Percentiles rank a stretch among this genome's conserved stretches.
These are phyloP conservation scores for Aspergillus baeticus DNA, from an alignment of 495 filamentous ascomycete genomes.

Conservation along the genomic window DNA sequence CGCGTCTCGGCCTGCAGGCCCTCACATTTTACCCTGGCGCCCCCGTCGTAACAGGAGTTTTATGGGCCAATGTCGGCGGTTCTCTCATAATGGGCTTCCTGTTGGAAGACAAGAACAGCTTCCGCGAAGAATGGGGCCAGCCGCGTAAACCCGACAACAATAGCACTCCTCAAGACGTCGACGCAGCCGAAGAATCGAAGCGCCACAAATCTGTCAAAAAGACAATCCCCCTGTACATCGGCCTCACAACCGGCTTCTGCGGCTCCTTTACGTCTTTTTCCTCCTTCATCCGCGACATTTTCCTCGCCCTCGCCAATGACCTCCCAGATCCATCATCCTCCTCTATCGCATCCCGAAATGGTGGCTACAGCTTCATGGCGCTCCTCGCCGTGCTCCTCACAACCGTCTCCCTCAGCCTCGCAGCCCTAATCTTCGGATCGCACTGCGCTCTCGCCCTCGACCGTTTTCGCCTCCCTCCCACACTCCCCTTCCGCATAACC, in stretches of 20 bases:
- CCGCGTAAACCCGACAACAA: background rate
- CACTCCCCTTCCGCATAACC: slow-evolving; percentile 54
- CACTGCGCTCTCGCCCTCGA: slow-evolving; percentile 71
- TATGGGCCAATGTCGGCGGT: slow-evolving; percentile 93
- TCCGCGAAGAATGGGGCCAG: slow-evolving; percentile 62
- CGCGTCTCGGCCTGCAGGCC: slow-evolving; percentile 77
- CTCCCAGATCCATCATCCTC: slow-evolving; percentile 49
- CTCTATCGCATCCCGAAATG: slow-evolving; percentile 50
- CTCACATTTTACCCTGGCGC: slow-evolving; percentile 79
- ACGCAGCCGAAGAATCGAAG: slow-evolving; percentile 33
- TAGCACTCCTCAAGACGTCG: background rate
- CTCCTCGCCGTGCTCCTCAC: slow-evolving; percentile 66
- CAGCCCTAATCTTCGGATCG: slow-evolving; percentile 68
- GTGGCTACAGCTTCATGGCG: slow-evolving; percentile 81
- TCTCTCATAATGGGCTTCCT: slow-evolving; percentile 85
- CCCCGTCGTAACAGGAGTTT: slow-evolving; percentile 67
- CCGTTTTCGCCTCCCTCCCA: slow-evolving; percentile 53
- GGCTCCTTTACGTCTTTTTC: slow-evolving; percentile 93
- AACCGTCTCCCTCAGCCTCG: slow-evolving; percentile 66
- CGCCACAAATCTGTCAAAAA: slow-evolving; percentile 65
- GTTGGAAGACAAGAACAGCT: slow-evolving; percentile 73
- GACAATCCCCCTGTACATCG: slow-evolving; percentile 85
- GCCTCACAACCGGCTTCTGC: slow-evolving; percentile 90
- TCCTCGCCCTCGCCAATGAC: slow-evolving; percentile 80
- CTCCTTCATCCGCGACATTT: slow-evolving; percentile 80